Evolutionary conservation across 2,329 filamentous ascomycete genomes (phyloP).

Genomic region (Colletotrichum horii): DNA sequence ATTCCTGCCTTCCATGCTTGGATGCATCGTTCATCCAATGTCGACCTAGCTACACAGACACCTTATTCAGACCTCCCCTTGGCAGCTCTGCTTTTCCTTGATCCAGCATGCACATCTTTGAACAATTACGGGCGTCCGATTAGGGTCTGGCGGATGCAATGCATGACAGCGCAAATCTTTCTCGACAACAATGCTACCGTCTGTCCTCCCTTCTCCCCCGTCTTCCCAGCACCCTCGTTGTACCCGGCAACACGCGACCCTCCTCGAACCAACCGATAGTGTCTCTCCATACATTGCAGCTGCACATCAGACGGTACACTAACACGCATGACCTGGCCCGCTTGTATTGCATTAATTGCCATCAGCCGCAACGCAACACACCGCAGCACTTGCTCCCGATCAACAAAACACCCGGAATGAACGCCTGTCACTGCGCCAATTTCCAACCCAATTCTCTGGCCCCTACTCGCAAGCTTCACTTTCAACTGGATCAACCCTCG

Average conservation of each 20-base stretch:
- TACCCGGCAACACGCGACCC: background rate
- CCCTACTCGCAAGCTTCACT: background rate
- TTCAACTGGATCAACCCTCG: background rate
- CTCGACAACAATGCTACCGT: background rate
- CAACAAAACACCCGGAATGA: background rate
- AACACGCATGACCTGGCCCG: background rate
- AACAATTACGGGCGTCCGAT: background rate
- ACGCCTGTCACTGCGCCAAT: background rate
- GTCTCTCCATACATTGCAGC: background rate
- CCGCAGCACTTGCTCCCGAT: background rate
- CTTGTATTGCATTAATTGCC: background rate
- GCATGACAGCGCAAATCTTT: background rate
- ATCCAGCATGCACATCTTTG: background rate
- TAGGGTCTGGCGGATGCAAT: background rate
- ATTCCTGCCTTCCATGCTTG: background rate
- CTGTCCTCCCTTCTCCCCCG: background rate
- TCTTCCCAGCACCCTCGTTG: background rate
- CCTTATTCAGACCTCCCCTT: background rate
- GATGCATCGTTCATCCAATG: background rate
- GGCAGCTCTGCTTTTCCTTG: background rate
- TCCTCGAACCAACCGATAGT: background rate
- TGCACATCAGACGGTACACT: background rate
- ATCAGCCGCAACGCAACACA: constrained; percentile 1
- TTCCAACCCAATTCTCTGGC: background rate
- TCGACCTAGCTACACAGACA: background rate